Conservation (phyloP, 805 yeast species). For the Clavispora asparagi region DNA sequence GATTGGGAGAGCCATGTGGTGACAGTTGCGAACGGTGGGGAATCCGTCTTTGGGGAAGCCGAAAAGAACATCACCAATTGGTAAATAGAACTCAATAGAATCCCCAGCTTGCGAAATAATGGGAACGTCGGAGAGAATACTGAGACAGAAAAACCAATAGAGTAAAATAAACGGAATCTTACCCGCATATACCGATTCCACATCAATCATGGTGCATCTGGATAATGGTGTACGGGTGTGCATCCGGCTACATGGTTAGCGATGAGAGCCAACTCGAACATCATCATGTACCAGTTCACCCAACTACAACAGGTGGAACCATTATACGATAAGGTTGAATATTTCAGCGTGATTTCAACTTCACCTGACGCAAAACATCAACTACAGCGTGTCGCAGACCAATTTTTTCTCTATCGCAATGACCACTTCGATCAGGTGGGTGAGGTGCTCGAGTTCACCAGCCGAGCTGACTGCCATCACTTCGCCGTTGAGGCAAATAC, state of each 20-base stretch:
- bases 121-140: too few species aligned
- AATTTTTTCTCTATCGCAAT: not conserved
- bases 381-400: not conserved
- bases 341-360: not conserved
- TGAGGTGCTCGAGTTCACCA: not conserved
- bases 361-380: not conserved
- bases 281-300: not conserved
- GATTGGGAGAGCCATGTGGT: constrained; percentile 39
- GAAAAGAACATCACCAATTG: constrained; percentile 85
- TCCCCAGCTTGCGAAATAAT: too few species aligned
- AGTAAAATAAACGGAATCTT: too few species aligned
- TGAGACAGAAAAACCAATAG: too few species aligned
- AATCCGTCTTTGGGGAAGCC: constrained; percentile 87
- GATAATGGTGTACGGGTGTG: not conserved
- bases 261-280: not conserved
- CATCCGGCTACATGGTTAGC: not conserved
- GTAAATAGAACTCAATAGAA: constrained; percentile 36
- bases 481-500: not conserved
- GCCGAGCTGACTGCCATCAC: not conserved
- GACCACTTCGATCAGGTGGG: not conserved
- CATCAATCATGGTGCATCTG: too few species aligned
- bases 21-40: constrained; percentile 41
- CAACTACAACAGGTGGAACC: not conserved
- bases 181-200: too few species aligned
- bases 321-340: not conserved